Percentiles rank a stretch among this genome's conserved stretches.
Conservation (phyloP, 352 stramenopile species). For the Globisporangium nunn region DNA sequence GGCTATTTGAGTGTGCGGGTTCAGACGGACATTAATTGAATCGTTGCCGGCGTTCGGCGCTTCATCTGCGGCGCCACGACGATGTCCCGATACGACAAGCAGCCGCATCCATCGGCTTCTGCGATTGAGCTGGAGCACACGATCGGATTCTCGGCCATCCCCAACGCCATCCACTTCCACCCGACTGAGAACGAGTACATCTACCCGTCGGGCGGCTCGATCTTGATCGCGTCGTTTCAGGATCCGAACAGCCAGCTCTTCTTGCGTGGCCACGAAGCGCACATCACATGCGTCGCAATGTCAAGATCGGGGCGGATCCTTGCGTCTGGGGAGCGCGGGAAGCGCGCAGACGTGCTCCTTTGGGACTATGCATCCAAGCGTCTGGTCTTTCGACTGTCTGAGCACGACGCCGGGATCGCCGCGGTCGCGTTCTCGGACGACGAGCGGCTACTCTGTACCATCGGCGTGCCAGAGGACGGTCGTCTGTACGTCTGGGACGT, state of each 20-base stretch:
- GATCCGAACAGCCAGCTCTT: conserved; percentile 83
- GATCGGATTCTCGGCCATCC: conserved; percentile 85
- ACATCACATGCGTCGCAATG: conserved; percentile 78
- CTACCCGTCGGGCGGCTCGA: conserved; percentile 81
- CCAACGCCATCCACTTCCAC: conserved; percentile 84
- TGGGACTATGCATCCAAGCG: conserved; percentile 78
- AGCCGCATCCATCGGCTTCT: conserved; percentile 3
- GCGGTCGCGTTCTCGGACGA: conserved; percentile 89
- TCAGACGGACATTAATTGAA: too few relatives aligned
- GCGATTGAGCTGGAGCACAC: conserved; percentile 89
- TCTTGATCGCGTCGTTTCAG: conserved; percentile 72
- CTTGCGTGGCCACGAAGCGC: conserved; percentile 74
- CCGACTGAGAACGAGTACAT: conserved; percentile 76
- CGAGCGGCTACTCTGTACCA: conserved; percentile 78
- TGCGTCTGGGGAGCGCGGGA: conserved; percentile 78
- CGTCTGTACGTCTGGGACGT: conserved; percentile 90
- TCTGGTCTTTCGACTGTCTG: conserved; percentile 78
- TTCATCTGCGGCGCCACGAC: conserved; percentile 2
- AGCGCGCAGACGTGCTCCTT: conserved; percentile 82
- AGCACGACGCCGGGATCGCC: conserved; percentile 89
- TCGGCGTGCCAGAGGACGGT: conserved; percentile 71
- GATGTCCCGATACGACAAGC: not conserved
- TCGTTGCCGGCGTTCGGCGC: conserved; percentile 6
- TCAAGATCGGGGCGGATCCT: conserved; percentile 69
- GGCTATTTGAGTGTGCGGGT: not conserved